Evolutionary conservation across 192 early-diverging fungal genomes (phyloP), one percentile per base, ranked within the genome.

Genomic region (Coemansia sp.): DNA sequence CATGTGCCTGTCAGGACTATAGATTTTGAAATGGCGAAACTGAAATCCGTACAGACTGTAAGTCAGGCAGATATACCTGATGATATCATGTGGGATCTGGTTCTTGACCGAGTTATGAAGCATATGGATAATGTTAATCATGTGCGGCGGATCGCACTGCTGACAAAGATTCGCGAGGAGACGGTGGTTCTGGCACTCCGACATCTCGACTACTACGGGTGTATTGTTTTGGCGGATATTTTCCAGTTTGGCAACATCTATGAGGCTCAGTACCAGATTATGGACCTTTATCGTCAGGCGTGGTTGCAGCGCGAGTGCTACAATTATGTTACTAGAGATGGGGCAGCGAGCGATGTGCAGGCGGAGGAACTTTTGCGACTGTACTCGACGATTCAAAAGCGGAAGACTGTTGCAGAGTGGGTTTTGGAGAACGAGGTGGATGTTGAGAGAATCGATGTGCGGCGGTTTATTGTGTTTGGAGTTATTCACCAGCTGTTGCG

Each of bases 161-260:
- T 89, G 62, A 82, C 93, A 3, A 91, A 94, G 84, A 92, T 96
- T 0, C 88, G 91, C 64, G 76, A 87, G 30, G 87, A 82, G 4
- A 88, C 93, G 40, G 93, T 94, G 2, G 68, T 93, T 30, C 73
- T 91, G 63, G 91, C 93, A 42, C 89, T 99, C 46, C 88, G 94
- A 63, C 98, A 99, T 72, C 70, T 99, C 35, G 72, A 96, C 82
- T 97, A 92, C 77, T 98, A 94, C 75, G 95, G 95, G 7, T 96
- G 94, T 67, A 91, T 97, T 30, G 88, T 87, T 37, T 71, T 98
- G 78, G 88, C 93, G 5, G 96, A 98, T 66, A 90, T 99, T 21
- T 98, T 98, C 77, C 93, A 97, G 88, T 99, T 96, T 72, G 87
- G 89, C 66, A 99, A 99, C 70, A 77, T 96, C 0, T 99, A 99